Conservation (phyloP, 106 monocot species). For the Acorus calamus region DNA sequence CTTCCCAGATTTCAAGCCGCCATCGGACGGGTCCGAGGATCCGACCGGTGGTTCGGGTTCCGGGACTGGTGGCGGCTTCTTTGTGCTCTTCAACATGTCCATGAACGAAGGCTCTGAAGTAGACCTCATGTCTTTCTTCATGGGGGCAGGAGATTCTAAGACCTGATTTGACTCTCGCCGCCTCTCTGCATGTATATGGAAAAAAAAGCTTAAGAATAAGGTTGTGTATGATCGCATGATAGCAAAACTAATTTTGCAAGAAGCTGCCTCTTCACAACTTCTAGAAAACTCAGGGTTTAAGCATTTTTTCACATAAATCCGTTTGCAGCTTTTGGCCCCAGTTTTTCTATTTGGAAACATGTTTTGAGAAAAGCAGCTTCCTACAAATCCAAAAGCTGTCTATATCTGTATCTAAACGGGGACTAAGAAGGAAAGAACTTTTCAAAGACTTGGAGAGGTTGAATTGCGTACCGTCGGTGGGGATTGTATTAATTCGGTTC, state of each 20-base stretch:
- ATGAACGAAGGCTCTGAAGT: slow-evolving; percentile 54
- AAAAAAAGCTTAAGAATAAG: neutral
- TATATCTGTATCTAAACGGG: too few species aligned
- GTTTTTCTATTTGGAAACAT: too few species aligned
- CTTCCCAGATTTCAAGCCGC: slow-evolving; percentile 30
- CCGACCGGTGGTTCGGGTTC: slow-evolving; percentile 7
- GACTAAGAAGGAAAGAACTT: too few species aligned
- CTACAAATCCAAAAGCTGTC: too few species aligned
- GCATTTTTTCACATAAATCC: too few species aligned
- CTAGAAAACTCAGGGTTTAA: too few species aligned
- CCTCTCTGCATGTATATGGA: slow-evolving; percentile 12
- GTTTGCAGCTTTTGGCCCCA: too few species aligned
- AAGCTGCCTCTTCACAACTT: too few species aligned
- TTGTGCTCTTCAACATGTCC: slow-evolving; percentile 63
- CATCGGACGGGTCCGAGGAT: slow-evolving; percentile 11
- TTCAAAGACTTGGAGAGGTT: too few species aligned
- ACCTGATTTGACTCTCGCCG: slow-evolving; percentile 19
- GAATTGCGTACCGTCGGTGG: slow-evolving; percentile 17
- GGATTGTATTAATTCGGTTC: neutral
- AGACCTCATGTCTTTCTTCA: slow-evolving; percentile 33
- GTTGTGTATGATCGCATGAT: too few species aligned
- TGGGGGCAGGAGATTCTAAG: slow-evolving; percentile 17
- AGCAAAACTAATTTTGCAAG: too few species aligned
- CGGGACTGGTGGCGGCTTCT: slow-evolving; percentile 14
- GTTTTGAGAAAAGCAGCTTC: too few species aligned